These are phyloP conservation scores for Luffa aegyptiaca DNA, from an alignment of 306 rosid genomes.

Conservation along the genomic window DNA sequence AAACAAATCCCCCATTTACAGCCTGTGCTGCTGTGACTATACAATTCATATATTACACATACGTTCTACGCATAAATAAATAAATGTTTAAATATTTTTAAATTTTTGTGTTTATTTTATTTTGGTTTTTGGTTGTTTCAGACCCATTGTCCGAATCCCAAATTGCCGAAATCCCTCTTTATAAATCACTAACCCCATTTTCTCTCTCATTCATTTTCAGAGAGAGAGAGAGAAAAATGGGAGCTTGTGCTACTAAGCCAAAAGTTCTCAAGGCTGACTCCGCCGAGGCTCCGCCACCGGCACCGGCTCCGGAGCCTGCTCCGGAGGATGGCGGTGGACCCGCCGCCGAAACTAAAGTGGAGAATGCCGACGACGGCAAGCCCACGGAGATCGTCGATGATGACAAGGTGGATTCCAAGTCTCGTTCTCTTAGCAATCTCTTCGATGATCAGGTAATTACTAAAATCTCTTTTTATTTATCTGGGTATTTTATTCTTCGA, in stretches of 20 bases:
- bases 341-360: not conserved
- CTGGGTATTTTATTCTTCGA: not conserved
- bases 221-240: not conserved
- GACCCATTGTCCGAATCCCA: not conserved
- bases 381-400: slow-evolving; percentile 5
- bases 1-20: not conserved
- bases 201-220: not conserved
- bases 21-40: not conserved
- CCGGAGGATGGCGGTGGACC: not conserved
- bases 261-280: not conserved
- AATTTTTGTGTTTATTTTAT: not conserved
- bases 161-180: slow-evolving; percentile 1
- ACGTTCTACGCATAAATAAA: not conserved
- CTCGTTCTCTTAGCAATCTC: slow-evolving; percentile 3
- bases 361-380: not conserved
- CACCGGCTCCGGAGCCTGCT: not conserved
- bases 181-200: not conserved
- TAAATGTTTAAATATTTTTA: not conserved
- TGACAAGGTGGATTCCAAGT: not conserved
- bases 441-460: not conserved
- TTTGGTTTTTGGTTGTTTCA: not conserved
- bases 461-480: too few species aligned
- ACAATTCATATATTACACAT: not conserved
- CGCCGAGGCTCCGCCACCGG: not conserved
- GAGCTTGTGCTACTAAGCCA: slow-evolving; percentile 15